A percentile compares a stretch with the other conserved stretches of the same genome.
These are phyloP conservation scores for Talaromyces sp. DNA, from an alignment of 2,329 filamentous ascomycete species.

Conservation along the genomic window DNA sequence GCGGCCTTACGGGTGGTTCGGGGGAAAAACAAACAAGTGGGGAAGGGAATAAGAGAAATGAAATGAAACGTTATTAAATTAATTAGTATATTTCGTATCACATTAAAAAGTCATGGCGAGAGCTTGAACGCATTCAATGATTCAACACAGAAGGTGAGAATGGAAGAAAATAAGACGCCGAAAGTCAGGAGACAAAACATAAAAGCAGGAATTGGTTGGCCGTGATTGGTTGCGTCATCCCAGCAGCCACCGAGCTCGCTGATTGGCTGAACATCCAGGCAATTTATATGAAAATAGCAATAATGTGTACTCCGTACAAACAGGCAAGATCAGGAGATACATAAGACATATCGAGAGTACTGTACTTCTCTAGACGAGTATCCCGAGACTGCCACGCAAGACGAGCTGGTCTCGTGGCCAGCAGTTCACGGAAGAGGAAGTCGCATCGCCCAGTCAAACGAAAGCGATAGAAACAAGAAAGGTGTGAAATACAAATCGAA, in stretches of 20 bases:
- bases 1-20: neutral
- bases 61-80: neutral
- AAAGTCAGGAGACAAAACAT: neutral
- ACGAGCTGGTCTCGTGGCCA: neutral
- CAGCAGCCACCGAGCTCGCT: neutral
- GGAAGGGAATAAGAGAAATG: neutral
- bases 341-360: neutral
- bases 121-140: neutral
- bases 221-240: conserved; percentile 8
- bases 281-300: neutral
- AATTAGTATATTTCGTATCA: neutral
- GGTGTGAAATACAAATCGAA: neutral
- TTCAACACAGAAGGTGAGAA: neutral
- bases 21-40: neutral
- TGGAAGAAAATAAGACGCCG: neutral
- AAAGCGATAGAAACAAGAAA: neutral
- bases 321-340: too few species aligned
- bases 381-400: neutral
- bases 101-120: neutral
- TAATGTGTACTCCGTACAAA: too few species aligned
- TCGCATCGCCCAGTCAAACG: neutral
- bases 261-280: neutral
- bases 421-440: neutral
- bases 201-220: neutral
- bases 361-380: neutral